Conservation (phyloP, 2,329 filamentous ascomycete genomes). For the Rosellinia necatrix region DNA sequence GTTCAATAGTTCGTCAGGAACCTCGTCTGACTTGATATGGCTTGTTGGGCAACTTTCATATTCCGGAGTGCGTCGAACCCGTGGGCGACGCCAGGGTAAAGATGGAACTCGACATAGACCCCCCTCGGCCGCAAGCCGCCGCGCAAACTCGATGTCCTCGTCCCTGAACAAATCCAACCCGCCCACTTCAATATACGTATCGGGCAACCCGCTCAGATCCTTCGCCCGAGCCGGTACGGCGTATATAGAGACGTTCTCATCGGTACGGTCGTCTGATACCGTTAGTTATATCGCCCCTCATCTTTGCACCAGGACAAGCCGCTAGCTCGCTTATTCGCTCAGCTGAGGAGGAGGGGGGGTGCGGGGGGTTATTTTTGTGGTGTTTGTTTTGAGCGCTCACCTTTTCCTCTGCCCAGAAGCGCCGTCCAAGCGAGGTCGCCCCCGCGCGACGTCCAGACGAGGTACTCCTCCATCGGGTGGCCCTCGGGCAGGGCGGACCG, state of each 20-base stretch:
- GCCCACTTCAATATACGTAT: constrained; percentile 37
- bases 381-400: too few relatives aligned
- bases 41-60: constrained; percentile 1
- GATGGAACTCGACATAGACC: constrained; percentile 36
- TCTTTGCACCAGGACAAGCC: background rate
- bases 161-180: constrained; percentile 35
- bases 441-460: constrained; percentile 20
- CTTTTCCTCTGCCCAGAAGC: constrained; percentile 24
- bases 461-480: constrained; percentile 24
- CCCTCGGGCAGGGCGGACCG: constrained; percentile 29
- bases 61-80: constrained; percentile 19
- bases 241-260: constrained; percentile 28
- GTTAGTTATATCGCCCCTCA: background rate
- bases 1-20: constrained; percentile 23
- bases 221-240: constrained; percentile 28
- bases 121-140: constrained; percentile 30
- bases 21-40: background rate
- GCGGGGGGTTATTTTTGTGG: too few relatives aligned
- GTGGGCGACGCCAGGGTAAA: constrained; percentile 35
- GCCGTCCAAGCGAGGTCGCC: constrained; percentile 30
- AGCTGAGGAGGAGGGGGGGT: too few relatives aligned
- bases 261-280: constrained; percentile 24
- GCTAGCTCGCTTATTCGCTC: constrained; percentile 4
- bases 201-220: constrained; percentile 35
- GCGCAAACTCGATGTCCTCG: constrained; percentile 34